Evolutionary conservation across 2,329 filamentous ascomycete genomes (phyloP), one percentile per base, ranked within the genome.

Genomic region (Teratosphaeria gauchensis): DNA sequence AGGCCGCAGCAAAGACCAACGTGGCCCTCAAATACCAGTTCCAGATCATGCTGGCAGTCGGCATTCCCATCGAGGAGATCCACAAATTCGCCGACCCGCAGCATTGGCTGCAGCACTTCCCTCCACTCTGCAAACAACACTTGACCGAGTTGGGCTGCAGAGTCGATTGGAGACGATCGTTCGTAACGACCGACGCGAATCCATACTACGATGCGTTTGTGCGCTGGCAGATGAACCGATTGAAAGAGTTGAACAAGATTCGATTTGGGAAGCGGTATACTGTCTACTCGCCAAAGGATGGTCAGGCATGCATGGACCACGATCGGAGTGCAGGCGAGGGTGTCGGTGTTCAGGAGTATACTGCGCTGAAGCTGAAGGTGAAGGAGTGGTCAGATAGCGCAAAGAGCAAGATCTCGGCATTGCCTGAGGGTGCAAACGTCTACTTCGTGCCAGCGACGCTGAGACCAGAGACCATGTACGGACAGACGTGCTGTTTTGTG

Each of bases 391-490:
- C 91, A 0, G 84, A 88, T 32, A 82, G 86, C 63, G 88, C 90
- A 28, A 83, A 84, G 63, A 83, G 87, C 65, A 77, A 83, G 56
- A 76, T 97, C 59, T 82, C 87, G 72, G 86, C 84, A 64, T 94
- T 92, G 77, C 89, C 92, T 5, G 81, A 85, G 38, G 85, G 83
- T 63, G 87, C 89, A 53, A 88, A 88, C 62, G 87, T 96, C 58
- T 97, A 87, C 78, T 88, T 97, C 68, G 84, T 97, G 12, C 89
- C 94, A 12, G 94, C 94, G 16, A 97, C 94, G 58, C 82, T 99
- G 62, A 83, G 94, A 62, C 90, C 94, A 2, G 94, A 99, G 80
- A 99, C 94, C 38, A 97, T 99, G 92, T 99, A 97, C 72, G 95
- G 95, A 48, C 94, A 97, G 75, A 95, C 86, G 3, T 95, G 90